Base-by-base conservation (phyloP, 1,284 basidiomycete species). In the Rhizoctonia solani region DNA sequence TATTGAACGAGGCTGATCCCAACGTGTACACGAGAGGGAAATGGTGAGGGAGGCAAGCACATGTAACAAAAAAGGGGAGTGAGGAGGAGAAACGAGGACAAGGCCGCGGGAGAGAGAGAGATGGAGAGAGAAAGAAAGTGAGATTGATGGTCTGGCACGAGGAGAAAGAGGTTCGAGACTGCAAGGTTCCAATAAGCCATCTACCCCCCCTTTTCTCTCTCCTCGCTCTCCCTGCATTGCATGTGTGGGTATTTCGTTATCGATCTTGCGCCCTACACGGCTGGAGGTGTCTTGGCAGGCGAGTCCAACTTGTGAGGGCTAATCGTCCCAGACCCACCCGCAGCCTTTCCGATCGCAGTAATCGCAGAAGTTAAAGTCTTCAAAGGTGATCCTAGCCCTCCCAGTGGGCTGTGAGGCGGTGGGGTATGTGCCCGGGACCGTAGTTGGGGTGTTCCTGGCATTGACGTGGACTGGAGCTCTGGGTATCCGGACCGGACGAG, bases 401-500 rank as follows among this genome's bases (percentile, higher is more conserved):
- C 19, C 9, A 52, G 32, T n/a, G 30, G 21, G n/a, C 39, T 32
- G 27, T 42, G 44, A 14, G 54, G 66, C 41, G 37, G 67, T 30
- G 25, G 67, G 32, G 44, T 65, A 44, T 23, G 52, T 29, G 30
- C 49, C 49, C 59, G 30, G 13, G 49, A 65, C 25, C 59, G 47
- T 13, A 65, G 53, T 13, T 50, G 16, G n/a, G 67, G 55, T 13
- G 50, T 50, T 2, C 39, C 53, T 13, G 61, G 68, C 59, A 65
- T 61, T 3, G 68, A 55, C 14, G 61, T 69, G 0, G 84, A 84
- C 58, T 80, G 85, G 54, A 93, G 81, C 73, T 90, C 89, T 37
- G 84, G 79, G 71, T 83, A 84, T 0, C 93, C 92, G 81, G 94
- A 92, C 79, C 90, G 95, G 72, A 85, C 85, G 47, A 98, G 79